Base-by-base conservation (phyloP, 2,329 filamentous ascomycete species). In the Fusarium buxicola region DNA sequence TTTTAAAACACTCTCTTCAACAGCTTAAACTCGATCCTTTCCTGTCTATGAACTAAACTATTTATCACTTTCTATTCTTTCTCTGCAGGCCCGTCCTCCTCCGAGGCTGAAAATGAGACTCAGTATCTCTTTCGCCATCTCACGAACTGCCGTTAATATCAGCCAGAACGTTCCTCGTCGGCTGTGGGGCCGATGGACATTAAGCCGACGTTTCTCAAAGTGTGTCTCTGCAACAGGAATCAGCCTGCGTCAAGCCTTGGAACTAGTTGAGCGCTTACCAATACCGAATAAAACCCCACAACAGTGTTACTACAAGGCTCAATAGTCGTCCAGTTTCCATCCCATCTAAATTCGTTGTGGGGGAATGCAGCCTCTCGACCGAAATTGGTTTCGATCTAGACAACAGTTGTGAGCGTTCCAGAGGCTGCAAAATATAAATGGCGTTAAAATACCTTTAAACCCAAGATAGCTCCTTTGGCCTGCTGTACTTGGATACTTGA, bases 381-480 rank as follows among this genome's bases (percentile, higher is more conserved):
- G 27, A 30, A 30, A 28, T 48, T 48, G 6, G 45, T 48, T 24
- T 48, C 38, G 9, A 48, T 27, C 45, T 48, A 15, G 12, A 13
- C 18, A 13, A 24, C 2, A 12, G 8, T 27, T 13, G 30, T 46
- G 7, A 34, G n/a, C n/a, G 5, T n/a, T 7, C 7, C 8, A 15
- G 9, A 5, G 9, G 8, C 13, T 11, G 2, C 5, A 9, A 11
- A 6, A 36, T 9, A 7, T 13, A 4, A 7, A 2, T 12, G 8
- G 8, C 24, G 7, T 30, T 30, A 39, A 21, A 21, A 6, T 21
- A 21, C 45, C 16, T 16, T 48, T 15, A 48, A 30, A 7, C 45
- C 45, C 7, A 28, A 16, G 2, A 48, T 15, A n/a, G 8, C 24
- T 16, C 16, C 45, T 12, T 30, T 18, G 8, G 15, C 45, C 2